These are phyloP conservation scores for Melocanna baccifera DNA, from an alignment of 176 grass and related monocot genomes.

Conservation along the genomic window DNA sequence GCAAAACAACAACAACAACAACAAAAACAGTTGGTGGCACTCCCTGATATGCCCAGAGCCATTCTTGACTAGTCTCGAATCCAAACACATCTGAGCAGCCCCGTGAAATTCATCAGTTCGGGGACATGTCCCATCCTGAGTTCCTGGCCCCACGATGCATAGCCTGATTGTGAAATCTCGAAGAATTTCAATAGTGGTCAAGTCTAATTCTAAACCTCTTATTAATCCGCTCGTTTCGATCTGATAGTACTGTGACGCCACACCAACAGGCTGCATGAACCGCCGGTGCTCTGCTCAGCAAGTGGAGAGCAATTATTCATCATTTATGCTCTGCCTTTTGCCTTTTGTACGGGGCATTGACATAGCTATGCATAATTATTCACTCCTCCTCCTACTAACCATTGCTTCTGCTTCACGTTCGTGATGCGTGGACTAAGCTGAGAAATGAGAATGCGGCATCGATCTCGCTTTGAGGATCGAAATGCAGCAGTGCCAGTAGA, in stretches of 20 bases:
- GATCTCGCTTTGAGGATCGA: background rate
- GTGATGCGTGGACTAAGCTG: background rate
- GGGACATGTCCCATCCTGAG: conserved; percentile 2
- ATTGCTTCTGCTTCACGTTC: conserved; percentile 35
- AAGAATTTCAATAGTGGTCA: background rate
- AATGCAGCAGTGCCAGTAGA: background rate
- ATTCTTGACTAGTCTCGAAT: background rate
- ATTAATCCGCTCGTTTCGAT: background rate
- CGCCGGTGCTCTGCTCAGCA: conserved; percentile 18
- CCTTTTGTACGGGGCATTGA: conserved; percentile 30
- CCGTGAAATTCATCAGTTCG: background rate
- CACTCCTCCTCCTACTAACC: background rate
- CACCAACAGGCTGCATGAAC: conserved; percentile 23
- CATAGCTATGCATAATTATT: background rate
- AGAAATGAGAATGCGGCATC: background rate
- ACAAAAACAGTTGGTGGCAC: background rate
- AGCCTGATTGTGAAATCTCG: background rate
- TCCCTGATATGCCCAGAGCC: background rate
- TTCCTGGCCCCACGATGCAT: conserved; percentile 10
- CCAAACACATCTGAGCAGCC: background rate
- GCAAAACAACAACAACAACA: background rate
- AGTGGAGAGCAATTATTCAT: conserved; percentile 1
- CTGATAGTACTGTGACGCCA: background rate
- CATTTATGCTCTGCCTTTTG: conserved; percentile 38
- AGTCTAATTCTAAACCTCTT: background rate